Evolutionary conservation across 2,329 filamentous ascomycete species (phyloP), one percentile per base, ranked within the genome.

Genomic region (Talaromyces pinophilus): DNA sequence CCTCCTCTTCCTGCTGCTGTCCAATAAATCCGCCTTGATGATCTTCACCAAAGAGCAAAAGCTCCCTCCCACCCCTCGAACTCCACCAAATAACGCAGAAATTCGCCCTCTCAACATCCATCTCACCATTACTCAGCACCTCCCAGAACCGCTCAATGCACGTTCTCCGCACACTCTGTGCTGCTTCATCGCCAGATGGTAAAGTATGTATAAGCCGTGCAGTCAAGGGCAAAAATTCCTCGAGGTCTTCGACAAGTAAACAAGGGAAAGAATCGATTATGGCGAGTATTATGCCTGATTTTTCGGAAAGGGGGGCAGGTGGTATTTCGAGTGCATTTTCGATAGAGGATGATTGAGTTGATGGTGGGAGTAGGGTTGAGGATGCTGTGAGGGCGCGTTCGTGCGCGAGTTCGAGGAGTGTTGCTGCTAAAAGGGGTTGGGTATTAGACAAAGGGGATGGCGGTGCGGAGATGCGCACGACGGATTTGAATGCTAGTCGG

Each of bases 71-170:
- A 3, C 87, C 86, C 67, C 85, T 76, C 76, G 87, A 80, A 79
- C 88, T 91, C 93, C 93, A 97, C 93, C 93, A 97, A 1, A 87
- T 87, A 19, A 96, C 90, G 59, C 90, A 92, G 38, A 91, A 84
- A 48, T 89, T 87, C 6, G 92, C 90, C 67, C 92, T 85, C 75
- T 96, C 91, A 28, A 96, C 89, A 77, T 97, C 93, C 87, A 97
- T 90, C 80, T 96, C 92, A 3, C 92, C 92, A 71, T 86, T 88
- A 48, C 89, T 89, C 10, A 97, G 79, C 2, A 92, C 85, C 66
- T 95, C 89, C 88, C 91, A 93, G 76, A 96, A 90, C 60, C 92
- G 83, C 69, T 87, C 84, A 73, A 88, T 88, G 44, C 89, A 91
- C 2, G 83, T 81, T 57, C 88, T 84, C 52, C 88, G 84, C 82